A percentile compares a stretch with the other conserved stretches of the same genome.
phyloP scores from a whole-genome alignment of 768 basidiomycete species.

The Tylopilus sp. region DNA sequence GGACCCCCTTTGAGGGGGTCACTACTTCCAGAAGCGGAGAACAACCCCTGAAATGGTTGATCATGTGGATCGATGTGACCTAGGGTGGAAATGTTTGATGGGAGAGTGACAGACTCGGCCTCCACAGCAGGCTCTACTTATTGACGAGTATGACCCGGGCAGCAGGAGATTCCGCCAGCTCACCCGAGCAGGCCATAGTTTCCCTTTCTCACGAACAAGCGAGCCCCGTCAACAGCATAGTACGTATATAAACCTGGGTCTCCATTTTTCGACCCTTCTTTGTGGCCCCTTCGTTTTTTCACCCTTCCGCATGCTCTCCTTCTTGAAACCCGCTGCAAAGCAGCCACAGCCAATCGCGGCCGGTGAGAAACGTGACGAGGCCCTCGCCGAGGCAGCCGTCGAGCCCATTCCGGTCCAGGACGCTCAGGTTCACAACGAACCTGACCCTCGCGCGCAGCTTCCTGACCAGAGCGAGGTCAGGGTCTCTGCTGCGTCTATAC shows the following conservation, averaged over 20 bases:
- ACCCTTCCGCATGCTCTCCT: constrained; percentile 20
- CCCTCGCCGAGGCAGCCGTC: constrained; percentile 3
- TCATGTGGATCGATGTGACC: neutral
- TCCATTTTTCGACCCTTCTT: constrained; percentile 9
- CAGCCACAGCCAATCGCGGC: constrained; percentile 2
- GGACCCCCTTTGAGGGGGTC: constrained; percentile 16
- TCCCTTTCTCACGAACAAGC: constrained; percentile 30
- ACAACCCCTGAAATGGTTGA: constrained; percentile 11
- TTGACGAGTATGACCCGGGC: neutral
- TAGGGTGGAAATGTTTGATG: neutral
- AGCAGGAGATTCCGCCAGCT: neutral
- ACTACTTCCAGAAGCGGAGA: neutral
- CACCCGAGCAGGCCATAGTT: neutral
- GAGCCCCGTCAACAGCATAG: constrained; percentile 5
- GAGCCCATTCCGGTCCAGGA: constrained; percentile 2
- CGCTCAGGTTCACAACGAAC: neutral
- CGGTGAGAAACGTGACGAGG: neutral
- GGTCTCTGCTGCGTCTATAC: constrained; percentile 18
- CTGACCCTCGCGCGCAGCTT: neutral
- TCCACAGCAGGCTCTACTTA: neutral
- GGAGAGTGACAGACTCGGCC: neutral
- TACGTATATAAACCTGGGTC: constrained; percentile 26
- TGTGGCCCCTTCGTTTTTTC: neutral
- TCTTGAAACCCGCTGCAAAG: constrained; percentile 21
- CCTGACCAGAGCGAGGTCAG: constrained; percentile 8